These are phyloP conservation scores for Lecanosticta acicola DNA, from an alignment of 2,329 filamentous ascomycete genomes.

Conservation along the genomic window DNA sequence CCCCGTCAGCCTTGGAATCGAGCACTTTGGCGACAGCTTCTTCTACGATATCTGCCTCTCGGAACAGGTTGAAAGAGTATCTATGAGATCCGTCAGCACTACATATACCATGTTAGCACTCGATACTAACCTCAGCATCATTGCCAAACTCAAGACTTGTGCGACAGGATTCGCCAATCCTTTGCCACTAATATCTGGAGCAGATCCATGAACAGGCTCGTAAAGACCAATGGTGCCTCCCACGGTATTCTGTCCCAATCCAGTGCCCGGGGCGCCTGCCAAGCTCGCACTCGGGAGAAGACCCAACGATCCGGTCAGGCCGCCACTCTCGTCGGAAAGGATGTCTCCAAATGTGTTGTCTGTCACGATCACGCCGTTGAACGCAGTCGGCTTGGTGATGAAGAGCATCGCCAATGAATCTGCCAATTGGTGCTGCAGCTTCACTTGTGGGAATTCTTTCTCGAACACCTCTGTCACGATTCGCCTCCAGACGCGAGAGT, in stretches of 20 bases:
- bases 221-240: slow-evolving; percentile 36
- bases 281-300: slow-evolving; percentile 41
- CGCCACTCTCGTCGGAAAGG: slow-evolving; percentile 43
- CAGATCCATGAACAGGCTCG: slow-evolving; percentile 32
- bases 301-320: slow-evolving; percentile 44
- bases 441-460: slow-evolving; percentile 41
- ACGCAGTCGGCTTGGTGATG: slow-evolving; percentile 43
- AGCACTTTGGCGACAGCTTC: slow-evolving; percentile 49
- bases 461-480: slow-evolving; percentile 40
- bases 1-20: slow-evolving; percentile 49
- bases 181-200: slow-evolving; percentile 32
- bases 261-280: slow-evolving; percentile 25
- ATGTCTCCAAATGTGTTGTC: slow-evolving; percentile 49
- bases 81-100: slow-evolving; percentile 12
- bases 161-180: slow-evolving; percentile 31
- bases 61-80: slow-evolving; percentile 31
- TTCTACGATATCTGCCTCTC: slow-evolving; percentile 42
- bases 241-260: slow-evolving; percentile 33
- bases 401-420: slow-evolving; percentile 48
- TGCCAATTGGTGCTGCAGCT: slow-evolving; percentile 43
- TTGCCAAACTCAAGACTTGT: slow-evolving; percentile 30
- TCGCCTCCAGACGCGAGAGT: slow-evolving; percentile 45
- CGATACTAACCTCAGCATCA: slow-evolving; percentile 26
- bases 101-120: not conserved
- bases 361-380: slow-evolving; percentile 46